Base-by-base conservation (phyloP, 2,329 filamentous ascomycete genomes). In the Seiridium unicorne region DNA sequence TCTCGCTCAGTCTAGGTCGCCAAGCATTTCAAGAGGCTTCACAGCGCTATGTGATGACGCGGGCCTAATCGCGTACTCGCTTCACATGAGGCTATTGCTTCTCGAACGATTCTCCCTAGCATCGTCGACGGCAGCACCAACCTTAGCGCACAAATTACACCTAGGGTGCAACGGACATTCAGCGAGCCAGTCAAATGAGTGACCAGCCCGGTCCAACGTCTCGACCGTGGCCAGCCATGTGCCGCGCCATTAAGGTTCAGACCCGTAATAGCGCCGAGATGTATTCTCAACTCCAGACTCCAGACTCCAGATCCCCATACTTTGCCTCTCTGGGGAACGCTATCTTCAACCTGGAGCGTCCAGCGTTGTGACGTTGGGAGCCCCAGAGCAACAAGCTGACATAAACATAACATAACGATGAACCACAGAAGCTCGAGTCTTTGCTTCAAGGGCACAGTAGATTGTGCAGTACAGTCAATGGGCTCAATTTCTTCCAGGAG, bases 241-340 rank as follows among this genome's bases (percentile, higher is more conserved):
- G 18, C 18, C 18, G 18, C 18, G 18, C 18, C 18, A 26, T 53
- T 35, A 53, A 34, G 34, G 18, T 53, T 38, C n/a, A 6, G 10
- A 69, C 51, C 51, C 51, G 40, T 35, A 55, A 44, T 42, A 55
- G 51, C 51, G 51, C 51, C 51, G 51, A 55, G 51, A 44, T 55
- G 36, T 34, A 18, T 32, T 55, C n/a, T 36, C 49, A 53, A 53
- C 49, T 53, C 49, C 49, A 53, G 49, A 53, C 32, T 53, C 38
- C 38, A 32, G 51, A 55, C 40, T 44, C 40, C 51, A 55, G 36
- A 54, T 53, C 18, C 18, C 18, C 18, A 26, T 26, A 26, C 18
- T 26, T 53, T 36, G 32, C 31, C 32, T 13, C 9, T 11, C 32
- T 38, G 38, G 38, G 38, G 38, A 13, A 36, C 49, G 35, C 49